Conservation (phyloP, 2,329 filamentous ascomycete species). For the Plenodomus biglobosus region DNA sequence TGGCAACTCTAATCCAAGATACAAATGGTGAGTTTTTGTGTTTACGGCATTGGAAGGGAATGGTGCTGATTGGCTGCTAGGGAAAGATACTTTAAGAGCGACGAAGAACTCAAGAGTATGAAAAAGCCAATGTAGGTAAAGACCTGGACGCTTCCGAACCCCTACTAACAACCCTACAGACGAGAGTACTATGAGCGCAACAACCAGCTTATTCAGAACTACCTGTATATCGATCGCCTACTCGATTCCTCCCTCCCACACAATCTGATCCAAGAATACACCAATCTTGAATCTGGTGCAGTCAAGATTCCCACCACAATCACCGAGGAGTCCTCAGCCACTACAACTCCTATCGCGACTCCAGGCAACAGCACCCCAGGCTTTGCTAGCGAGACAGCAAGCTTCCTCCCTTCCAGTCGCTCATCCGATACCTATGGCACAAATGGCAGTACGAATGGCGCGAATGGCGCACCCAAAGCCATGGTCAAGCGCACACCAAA, state of each 20-base stretch:
- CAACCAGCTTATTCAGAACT: slow-evolving; percentile 87
- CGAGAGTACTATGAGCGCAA: slow-evolving; percentile 86
- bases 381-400: slow-evolving; percentile 17
- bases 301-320: slow-evolving; percentile 73
- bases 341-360: slow-evolving; percentile 19
- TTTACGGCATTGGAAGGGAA: slow-evolving; percentile 40
- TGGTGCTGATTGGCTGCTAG: neutral
- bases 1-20: slow-evolving; percentile 82
- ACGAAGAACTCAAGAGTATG: slow-evolving; percentile 72
- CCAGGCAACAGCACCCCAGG: slow-evolving; percentile 20
- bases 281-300: slow-evolving; percentile 60
- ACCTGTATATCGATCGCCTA: slow-evolving; percentile 87
- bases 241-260: slow-evolving; percentile 92
- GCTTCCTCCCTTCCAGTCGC: slow-evolving; percentile 12
- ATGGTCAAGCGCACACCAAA: slow-evolving; percentile 64
- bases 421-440: slow-evolving; percentile 39
- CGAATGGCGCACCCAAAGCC: slow-evolving; percentile 26
- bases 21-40: slow-evolving; percentile 58
- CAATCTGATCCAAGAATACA: slow-evolving; percentile 87
- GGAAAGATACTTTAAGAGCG: slow-evolving; percentile 81
- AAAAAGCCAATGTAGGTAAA: slow-evolving; percentile 60
- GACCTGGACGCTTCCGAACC: neutral
- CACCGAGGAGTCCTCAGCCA: slow-evolving; percentile 61
- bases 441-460: slow-evolving; percentile 17
- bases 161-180: neutral